A percentile compares a stretch with the other conserved stretches of the same genome.
These are phyloP conservation scores for Cyathus striatus DNA, from an alignment of 768 basidiomycete genomes.

Conservation along the genomic window DNA sequence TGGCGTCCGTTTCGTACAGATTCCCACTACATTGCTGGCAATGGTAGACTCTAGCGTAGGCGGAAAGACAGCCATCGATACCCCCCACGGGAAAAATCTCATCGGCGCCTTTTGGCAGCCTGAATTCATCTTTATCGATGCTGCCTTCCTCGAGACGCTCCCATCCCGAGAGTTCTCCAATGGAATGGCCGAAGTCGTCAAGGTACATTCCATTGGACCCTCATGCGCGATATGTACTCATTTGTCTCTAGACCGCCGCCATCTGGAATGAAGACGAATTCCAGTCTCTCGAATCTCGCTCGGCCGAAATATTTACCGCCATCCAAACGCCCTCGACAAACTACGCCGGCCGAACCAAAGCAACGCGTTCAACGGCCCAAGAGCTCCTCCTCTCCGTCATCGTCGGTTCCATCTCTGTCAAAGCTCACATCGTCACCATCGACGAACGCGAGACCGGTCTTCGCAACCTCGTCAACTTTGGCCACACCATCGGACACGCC, in stretches of 20 bases:
- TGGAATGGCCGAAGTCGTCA: slow-evolving; percentile 98
- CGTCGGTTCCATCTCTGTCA: slow-evolving; percentile 89
- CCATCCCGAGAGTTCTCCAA: slow-evolving; percentile 94
- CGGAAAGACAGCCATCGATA: slow-evolving; percentile 99
- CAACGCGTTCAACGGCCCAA: slow-evolving; percentile 70
- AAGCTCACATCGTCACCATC: slow-evolving; percentile 94
- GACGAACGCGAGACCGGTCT: slow-evolving; percentile 97
- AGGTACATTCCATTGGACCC: slow-evolving; percentile 45
- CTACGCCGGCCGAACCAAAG: slow-evolving; percentile 49
- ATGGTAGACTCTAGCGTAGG: slow-evolving; percentile 99
- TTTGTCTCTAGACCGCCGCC: slow-evolving; percentile 85
- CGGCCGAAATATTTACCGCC: slow-evolving; percentile 81
- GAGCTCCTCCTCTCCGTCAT: slow-evolving; percentile 87
- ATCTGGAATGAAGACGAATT: slow-evolving; percentile 96
- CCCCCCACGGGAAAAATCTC: slow-evolving; percentile 96
- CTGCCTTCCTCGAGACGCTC: slow-evolving; percentile 91
- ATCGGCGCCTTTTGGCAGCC: slow-evolving; percentile 99
- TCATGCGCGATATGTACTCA: too few relatives aligned
- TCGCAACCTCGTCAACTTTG: slow-evolving; percentile 98
- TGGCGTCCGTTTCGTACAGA: slow-evolving; percentile 91
- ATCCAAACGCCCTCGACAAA: slow-evolving; percentile 67
- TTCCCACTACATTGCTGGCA: slow-evolving; percentile 92
- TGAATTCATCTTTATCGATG: slow-evolving; percentile 95
- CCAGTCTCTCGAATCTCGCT: slow-evolving; percentile 77
- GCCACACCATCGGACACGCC: slow-evolving; percentile 97